Evolutionary conservation across 1,284 basidiomycete species (phyloP), one percentile per base, ranked within the genome.

Genomic region (Moesziomyces parantarcticus): DNA sequence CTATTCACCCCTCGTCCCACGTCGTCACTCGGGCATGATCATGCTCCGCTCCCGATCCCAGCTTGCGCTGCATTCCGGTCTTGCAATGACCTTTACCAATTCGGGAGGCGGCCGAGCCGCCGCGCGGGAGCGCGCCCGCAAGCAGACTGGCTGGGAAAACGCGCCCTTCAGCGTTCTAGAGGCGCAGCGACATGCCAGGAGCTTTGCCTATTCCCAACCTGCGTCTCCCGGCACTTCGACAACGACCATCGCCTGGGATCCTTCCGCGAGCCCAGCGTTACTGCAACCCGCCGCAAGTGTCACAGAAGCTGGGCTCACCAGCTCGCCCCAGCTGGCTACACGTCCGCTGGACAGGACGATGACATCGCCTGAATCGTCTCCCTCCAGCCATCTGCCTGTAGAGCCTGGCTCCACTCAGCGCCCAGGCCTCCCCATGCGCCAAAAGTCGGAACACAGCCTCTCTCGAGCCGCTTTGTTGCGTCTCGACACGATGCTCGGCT

Each of bases 91-190:
- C 2, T 76, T 74, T 23, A 55, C 58, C 34, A 59, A 50, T 39
- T 67, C 70, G 21, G 77, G 60, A n/a, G 75, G 66, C 21, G 79
- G 74, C 18, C 52, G 76, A 52, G 76, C 70, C 7, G 76, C 76
- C n/a, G 77, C 77, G n/a, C 69, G 77, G 25, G 76, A 68, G 43
- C 54, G 72, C 5, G 77, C 75, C 10, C 36, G 71, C 16, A 67
- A 76, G 60, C 60, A 66, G 50, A 72, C 60, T 0, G 62, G 58
- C 39, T 70, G 62, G 58, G 75, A 76, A 29, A 78, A 78, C 25
- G 76, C 76, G 1, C 76, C 76, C 3, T 78, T 78, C 61, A 78
- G 76, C 32, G 75, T 71, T 16, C 75, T 78, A 21, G 76, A 78
- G 45, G 75, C 71, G 22, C 60, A 62, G 54, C 46, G 67, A 21